A percentile compares a stretch with the other conserved stretches of the same genome.
Evolutionary conservation across 164 flowering plant species (phyloP).

Genomic region (Warburgia ugandensis): DNA sequence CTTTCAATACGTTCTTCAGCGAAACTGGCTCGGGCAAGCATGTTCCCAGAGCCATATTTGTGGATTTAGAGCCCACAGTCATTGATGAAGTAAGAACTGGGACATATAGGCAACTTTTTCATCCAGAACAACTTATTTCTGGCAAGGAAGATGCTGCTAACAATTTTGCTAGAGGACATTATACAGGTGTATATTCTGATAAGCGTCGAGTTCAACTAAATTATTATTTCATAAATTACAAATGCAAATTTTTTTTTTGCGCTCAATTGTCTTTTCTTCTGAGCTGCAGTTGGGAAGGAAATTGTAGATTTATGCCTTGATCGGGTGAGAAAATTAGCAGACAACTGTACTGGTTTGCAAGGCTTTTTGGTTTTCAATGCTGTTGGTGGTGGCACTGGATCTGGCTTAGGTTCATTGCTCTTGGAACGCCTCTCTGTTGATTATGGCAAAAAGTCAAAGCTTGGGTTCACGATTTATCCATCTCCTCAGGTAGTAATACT

Average conservation of each 20-base stretch:
- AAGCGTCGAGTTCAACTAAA: no score
- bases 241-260: no score
- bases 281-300: constrained; percentile 72
- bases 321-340: constrained; percentile 82
- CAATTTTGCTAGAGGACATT: constrained; percentile 92
- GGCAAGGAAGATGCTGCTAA: constrained; percentile 98
- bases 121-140: constrained; percentile 89
- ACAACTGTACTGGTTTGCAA: constrained; percentile 93
- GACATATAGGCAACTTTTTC: constrained; percentile 81
- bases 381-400: constrained; percentile 97
- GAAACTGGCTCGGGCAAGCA: constrained; percentile 93
- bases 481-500: constrained; percentile 69
- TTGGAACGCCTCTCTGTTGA: constrained; percentile 85
- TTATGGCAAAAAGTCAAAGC: constrained; percentile 93
- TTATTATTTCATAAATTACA: no score
- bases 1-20: constrained; percentile 92
- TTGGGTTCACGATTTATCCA: constrained; percentile 90
- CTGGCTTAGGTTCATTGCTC: constrained; percentile 86
- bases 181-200: no score
- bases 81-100: constrained; percentile 90
- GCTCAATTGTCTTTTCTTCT: constrained; percentile 10
- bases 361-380: constrained; percentile 89
- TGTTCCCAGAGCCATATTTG: constrained; percentile 88
- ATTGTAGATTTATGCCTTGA: constrained; percentile 91
- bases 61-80: constrained; percentile 91